Evolutionary conservation across 2,329 filamentous ascomycete species (phyloP), one percentile per base, ranked within the genome.

Genomic region (Fusarium sp.): DNA sequence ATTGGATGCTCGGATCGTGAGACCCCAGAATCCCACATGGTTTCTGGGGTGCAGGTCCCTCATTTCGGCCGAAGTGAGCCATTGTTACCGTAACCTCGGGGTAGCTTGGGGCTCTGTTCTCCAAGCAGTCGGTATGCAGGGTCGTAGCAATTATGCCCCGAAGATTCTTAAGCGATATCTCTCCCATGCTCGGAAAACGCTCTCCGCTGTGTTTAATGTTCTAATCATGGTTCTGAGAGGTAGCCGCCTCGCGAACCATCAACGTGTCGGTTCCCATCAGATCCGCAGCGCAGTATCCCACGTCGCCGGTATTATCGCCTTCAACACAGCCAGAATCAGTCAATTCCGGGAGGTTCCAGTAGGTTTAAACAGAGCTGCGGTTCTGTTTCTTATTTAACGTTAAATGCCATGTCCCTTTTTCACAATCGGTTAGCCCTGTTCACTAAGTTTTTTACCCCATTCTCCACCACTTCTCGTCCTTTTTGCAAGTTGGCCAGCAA

Each of bases 401-500:
- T 45, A 3, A 8, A 29, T 29, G 9, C 27, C 6, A 10, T 31
- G 29, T 31, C 39, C n/a, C 5, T 13, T 6, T 41, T 3, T 11
- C 5, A n/a, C 6, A 3, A 20, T 20, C n/a, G 13, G 10, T 3
- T n/a, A 6, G 10, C 5, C 2, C n/a, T 20, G 10, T 20, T 41
- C 2, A 2, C 5, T 3, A 6, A 6, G 10, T 6, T 2, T 2
- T 41, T 20, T 6, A 20, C 39, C 22, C 6, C 0, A 16, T 5
- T 45, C 20, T 22, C 13, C 43, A 45, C 43, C 4, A 6, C 7
- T 16, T 24, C 4, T 9, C 20, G 8, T 4, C 1, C 2, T 22
- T 6, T 16, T 45, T 7, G 7, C 7, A 9, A 7, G 1, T 24
- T 2, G 13, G 5, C 24, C 10, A 50, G 2, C 24, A 50, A 29